Conservation (phyloP, 1,284 basidiomycete genomes). For the Malassezia cuniculi region DNA sequence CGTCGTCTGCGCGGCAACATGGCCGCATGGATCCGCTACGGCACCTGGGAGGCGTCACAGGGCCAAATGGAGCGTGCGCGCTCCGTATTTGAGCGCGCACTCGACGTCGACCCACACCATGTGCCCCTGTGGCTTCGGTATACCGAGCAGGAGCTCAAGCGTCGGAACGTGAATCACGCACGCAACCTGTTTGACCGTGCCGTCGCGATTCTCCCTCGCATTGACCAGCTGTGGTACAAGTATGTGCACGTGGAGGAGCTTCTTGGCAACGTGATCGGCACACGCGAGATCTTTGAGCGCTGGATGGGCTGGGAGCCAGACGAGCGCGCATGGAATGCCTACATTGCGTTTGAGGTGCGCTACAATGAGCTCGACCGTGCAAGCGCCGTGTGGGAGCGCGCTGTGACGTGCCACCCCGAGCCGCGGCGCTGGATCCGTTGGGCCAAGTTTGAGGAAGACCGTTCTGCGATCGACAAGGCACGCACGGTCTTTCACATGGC, state of each 20-base stretch:
- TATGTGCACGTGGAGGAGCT: constrained; percentile 97
- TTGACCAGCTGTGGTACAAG: constrained; percentile 84
- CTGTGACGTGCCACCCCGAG: constrained; percentile 82
- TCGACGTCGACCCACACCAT: constrained; percentile 82
- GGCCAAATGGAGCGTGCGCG: constrained; percentile 60
- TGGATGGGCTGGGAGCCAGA: constrained; percentile 99
- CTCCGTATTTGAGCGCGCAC: constrained; percentile 87
- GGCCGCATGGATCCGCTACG: constrained; percentile 52
- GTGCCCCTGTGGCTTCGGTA: constrained; percentile 88
- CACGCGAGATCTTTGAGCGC: constrained; percentile 90
- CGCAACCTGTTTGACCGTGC: constrained; percentile 93
- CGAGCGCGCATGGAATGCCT: constrained; percentile 97
- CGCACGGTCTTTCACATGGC: constrained; percentile 93
- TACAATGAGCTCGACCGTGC: constrained; percentile 85
- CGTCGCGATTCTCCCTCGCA: constrained; percentile 82
- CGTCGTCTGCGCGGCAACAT: constrained; percentile 67
- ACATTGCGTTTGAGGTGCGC: constrained; percentile 87
- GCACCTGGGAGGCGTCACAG: constrained; percentile 74
- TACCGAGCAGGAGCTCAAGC: constrained; percentile 96
- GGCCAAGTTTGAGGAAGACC: constrained; percentile 92
- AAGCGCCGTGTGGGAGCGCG: constrained; percentile 82
- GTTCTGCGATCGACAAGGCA: constrained; percentile 64
- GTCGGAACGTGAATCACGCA: constrained; percentile 88
- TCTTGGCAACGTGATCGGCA: constrained; percentile 84
- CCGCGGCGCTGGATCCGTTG: constrained; percentile 91